Evolutionary conservation across 345 rosid genomes (phyloP).

Genomic region (Pugionium cornutum): DNA sequence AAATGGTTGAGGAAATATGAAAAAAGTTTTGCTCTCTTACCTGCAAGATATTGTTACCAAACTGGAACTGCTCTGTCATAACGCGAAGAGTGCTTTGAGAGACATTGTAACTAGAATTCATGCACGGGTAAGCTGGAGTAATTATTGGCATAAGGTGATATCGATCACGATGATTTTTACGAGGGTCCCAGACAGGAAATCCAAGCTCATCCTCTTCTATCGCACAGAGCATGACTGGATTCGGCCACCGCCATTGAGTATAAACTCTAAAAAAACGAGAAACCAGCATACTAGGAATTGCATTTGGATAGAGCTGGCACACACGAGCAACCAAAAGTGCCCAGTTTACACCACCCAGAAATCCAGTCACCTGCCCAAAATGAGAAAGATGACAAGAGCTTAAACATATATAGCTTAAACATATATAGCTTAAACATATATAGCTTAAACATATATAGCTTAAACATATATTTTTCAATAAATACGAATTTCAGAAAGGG

Average conservation of each 20-base stretch:
- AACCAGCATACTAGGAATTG: slow-evolving; percentile 69
- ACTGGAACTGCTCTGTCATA: slow-evolving; percentile 69
- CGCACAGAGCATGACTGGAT: slow-evolving; percentile 76
- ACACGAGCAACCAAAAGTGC: slow-evolving; percentile 73
- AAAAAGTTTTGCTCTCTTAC: slow-evolving; percentile 33
- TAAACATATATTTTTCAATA: not conserved
- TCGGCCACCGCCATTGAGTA: slow-evolving; percentile 82
- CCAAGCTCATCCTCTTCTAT: slow-evolving; percentile 69
- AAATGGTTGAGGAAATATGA: not conserved
- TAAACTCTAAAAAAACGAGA: slow-evolving; percentile 70
- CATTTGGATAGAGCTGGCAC: slow-evolving; percentile 82
- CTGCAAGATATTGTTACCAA: slow-evolving; percentile 62
- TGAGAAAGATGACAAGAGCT: slow-evolving; percentile 10
- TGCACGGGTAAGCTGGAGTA: slow-evolving; percentile 85
- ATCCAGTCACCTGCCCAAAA: slow-evolving; percentile 62
- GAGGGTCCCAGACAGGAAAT: slow-evolving; percentile 72
- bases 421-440: too few species aligned
- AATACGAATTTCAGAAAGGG: slow-evolving; percentile 8
- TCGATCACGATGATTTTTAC: slow-evolving; percentile 65
- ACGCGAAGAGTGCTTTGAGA: slow-evolving; percentile 70
- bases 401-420: not conserved
- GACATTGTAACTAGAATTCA: slow-evolving; percentile 82
- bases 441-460: too few species aligned
- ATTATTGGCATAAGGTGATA: slow-evolving; percentile 72
- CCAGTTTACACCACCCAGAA: slow-evolving; percentile 80